Percentiles rank a stretch among this genome's conserved stretches.
These are phyloP conservation scores for Ceratocystis variospora DNA, from an alignment of 2,329 filamentous ascomycete species.

Conservation along the genomic window DNA sequence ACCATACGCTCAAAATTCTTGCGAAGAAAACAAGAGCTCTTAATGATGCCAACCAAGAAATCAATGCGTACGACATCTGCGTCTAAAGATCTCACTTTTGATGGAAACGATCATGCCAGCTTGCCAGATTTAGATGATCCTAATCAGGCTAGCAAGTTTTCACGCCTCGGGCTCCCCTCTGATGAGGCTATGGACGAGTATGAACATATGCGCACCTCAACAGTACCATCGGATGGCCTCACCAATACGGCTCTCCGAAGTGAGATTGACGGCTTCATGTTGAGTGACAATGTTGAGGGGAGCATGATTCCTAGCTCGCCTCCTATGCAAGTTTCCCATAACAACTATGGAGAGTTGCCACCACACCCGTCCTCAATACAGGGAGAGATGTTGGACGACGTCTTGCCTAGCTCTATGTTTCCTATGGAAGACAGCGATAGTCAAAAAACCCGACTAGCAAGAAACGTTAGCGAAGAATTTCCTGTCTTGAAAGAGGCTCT, in stretches of 20 bases:
- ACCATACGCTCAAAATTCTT: not conserved
- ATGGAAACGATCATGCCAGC: not conserved
- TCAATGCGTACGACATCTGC: not conserved
- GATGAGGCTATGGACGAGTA: conserved; percentile 15
- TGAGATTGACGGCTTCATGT: conserved; percentile 12
- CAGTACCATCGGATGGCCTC: conserved; percentile 8
- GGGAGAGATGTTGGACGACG: conserved; percentile 12
- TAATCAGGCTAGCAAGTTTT: not conserved
- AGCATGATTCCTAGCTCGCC: not conserved
- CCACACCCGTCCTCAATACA: conserved; percentile 8
- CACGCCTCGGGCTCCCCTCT: conserved; percentile 13
- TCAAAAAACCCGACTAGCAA: conserved; percentile 11
- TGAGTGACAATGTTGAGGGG: not conserved
- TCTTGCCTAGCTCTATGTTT: conserved; percentile 17
- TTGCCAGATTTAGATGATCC: not conserved
- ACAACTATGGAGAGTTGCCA: not conserved
- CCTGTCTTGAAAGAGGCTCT: not conserved
- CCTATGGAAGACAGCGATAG: conserved; percentile 15
- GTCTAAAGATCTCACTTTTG: not conserved
- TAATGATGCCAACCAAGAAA: not conserved
- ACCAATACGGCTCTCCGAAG: not conserved
- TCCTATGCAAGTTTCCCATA: not conserved
- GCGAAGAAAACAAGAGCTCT: not conserved
- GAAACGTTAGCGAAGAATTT: conserved; percentile 1
- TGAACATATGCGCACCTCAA: conserved; percentile 17